These are phyloP conservation scores for Hypoxylon crocopeplum DNA, from an alignment of 495 filamentous ascomycete species.

Conservation along the genomic window DNA sequence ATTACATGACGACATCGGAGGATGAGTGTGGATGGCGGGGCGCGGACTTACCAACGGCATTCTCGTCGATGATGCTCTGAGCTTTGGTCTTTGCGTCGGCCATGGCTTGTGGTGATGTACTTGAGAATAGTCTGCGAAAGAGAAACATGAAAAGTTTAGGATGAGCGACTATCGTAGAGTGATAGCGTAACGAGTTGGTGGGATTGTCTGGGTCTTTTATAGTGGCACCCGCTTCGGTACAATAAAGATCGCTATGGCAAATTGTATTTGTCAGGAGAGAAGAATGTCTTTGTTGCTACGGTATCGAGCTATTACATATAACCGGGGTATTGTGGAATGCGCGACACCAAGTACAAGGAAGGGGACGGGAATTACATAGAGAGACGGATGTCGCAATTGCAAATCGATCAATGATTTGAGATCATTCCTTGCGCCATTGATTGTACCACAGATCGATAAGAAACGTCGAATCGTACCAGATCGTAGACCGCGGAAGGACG, in stretches of 20 bases:
- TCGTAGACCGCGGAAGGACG: not conserved
- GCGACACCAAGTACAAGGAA: not conserved
- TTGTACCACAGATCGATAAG: not conserved
- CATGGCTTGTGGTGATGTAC: constrained; percentile 69
- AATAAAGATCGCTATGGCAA: too few species aligned
- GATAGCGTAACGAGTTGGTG: not conserved
- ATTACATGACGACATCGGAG: not conserved
- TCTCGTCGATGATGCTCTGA: constrained; percentile 86
- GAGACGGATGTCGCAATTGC: constrained; percentile 9
- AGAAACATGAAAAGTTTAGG: constrained; percentile 73
- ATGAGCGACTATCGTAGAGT: too few species aligned
- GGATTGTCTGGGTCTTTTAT: not conserved
- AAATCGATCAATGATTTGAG: constrained; percentile 5
- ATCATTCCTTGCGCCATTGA: constrained; percentile 3
- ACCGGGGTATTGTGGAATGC: too few species aligned
- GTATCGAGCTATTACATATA: too few species aligned
- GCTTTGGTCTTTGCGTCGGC: constrained; percentile 87
- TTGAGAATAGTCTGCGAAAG: constrained; percentile 77
- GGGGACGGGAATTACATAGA: not conserved
- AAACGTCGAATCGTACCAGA: too few species aligned
- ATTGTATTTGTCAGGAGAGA: too few species aligned
- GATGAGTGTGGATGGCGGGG: not conserved
- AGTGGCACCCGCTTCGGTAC: too few species aligned
- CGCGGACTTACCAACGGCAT: constrained; percentile 76
- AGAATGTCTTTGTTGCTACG: too few species aligned